Evolutionary conservation across 257 asterid genomes (phyloP).

Genomic region (Solanum medicagineum): DNA sequence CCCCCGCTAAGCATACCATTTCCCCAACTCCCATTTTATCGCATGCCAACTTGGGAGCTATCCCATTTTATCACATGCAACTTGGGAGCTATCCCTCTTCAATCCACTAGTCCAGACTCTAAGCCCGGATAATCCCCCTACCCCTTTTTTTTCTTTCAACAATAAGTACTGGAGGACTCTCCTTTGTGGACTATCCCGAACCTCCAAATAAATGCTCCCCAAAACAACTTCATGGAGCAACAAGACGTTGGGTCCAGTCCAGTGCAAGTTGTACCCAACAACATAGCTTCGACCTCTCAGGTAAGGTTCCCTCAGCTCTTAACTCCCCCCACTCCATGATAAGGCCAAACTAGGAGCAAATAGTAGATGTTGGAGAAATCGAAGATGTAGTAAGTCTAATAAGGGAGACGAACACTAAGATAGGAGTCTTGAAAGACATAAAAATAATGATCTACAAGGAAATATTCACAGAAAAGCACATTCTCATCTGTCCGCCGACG

Average conservation of each 20-base stretch:
- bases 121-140: too few relatives aligned
- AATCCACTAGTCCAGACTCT: not conserved
- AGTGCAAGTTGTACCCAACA: too few relatives aligned
- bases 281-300: too few relatives aligned
- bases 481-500: not conserved
- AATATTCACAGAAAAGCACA: not conserved
- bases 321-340: not conserved
- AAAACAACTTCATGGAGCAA: too few relatives aligned
- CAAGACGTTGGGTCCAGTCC: too few relatives aligned
- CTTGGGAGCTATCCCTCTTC: not conserved
- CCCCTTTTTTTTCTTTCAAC: too few relatives aligned
- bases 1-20: not conserved
- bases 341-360: not conserved
- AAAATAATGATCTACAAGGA: not conserved
- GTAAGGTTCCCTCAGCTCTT: not conserved
- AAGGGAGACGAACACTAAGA: not conserved
- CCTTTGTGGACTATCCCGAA: not conserved
- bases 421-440: too few relatives aligned
- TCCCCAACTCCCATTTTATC: not conserved
- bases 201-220: not conserved
- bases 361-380: fast-evolving
- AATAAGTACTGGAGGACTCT: too few relatives aligned
- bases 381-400: too few relatives aligned
- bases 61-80: not conserved
- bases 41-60: too few relatives aligned